Conservation (phyloP, 2,329 filamentous ascomycete genomes). For the Ceratocystis eucalypticola region DNA sequence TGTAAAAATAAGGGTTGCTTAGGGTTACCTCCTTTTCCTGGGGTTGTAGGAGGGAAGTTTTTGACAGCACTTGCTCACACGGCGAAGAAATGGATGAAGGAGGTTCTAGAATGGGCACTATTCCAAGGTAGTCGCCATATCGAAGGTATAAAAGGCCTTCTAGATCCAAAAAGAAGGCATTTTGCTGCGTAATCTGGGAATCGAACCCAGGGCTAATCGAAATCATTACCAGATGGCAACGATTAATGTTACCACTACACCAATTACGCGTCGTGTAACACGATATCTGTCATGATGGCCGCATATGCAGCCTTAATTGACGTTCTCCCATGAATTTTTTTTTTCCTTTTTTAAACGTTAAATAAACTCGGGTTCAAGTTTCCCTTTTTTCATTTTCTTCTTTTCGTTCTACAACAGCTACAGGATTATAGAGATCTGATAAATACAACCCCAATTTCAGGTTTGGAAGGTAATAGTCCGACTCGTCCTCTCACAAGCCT, state of each 20-base stretch:
- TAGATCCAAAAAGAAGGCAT: not conserved
- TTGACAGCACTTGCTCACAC: not conserved
- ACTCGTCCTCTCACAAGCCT: too few relatives aligned
- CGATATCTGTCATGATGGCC: not conserved
- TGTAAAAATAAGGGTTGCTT: too few relatives aligned
- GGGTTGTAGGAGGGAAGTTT: too few relatives aligned
- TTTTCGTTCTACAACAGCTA: too few relatives aligned
- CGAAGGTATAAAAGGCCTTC: not conserved
- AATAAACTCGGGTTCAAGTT: too few relatives aligned
- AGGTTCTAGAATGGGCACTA: not conserved
- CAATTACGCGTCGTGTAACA: slow-evolving; percentile 8
- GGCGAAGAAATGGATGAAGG: not conserved
- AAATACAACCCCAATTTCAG: too few relatives aligned
- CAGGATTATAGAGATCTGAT: too few relatives aligned
- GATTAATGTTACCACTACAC: slow-evolving; percentile 16
- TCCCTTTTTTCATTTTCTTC: too few relatives aligned
- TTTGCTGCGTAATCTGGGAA: slow-evolving; percentile 9
- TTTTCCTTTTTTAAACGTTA: not conserved
- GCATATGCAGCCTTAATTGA: not conserved
- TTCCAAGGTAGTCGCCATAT: not conserved
- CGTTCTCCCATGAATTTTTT: not conserved
- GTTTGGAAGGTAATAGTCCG: too few relatives aligned
- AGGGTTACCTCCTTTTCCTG: too few relatives aligned
- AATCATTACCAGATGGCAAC: slow-evolving; percentile 15
- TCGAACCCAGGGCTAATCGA: slow-evolving; percentile 16